Base-by-base conservation (phyloP, 2,329 filamentous ascomycete species). In the Colletotrichum gigasporum region DNA sequence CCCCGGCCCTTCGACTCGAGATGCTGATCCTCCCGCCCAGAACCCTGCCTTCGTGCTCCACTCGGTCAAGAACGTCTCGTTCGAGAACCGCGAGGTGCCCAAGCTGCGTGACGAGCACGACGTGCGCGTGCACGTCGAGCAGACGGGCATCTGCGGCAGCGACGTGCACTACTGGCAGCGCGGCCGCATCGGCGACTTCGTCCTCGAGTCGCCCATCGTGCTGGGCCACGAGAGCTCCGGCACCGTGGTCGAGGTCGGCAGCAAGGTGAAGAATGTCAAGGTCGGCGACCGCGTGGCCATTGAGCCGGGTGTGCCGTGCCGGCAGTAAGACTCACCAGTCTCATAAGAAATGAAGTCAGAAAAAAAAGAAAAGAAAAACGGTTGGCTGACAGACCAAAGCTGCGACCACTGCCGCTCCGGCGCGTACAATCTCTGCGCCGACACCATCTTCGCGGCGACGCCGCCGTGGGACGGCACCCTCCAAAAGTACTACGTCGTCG, bases 381-480 rank as follows among this genome's bases (percentile, higher is more conserved):
- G n/a, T n/a, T n/a, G n/a, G 8, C 59, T 66, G 9, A 66, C 47
- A 64, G 4, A 3, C 2, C 68, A 75, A 63, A 71, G 75, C 28
- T 84, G 83, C 70, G 72, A 78, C 39, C 72, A 75, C 57, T 85
- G 82, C 68, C 75, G 77, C 4, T 57, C 65, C 0, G 81, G 80
- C 3, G 39, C 51, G 3, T 82, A 82, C 69, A 78, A 82, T 41
- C 70, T 82, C 1, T 79, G 80, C 65, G 69, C 72, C 0, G 74
- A 82, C 37, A 84, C 76, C 1, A 70, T 80, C 5, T 85, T 86
- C 61, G 83, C 83, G 7, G 83, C 82, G 0, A 82, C 79, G 0
- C 83, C 83, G 0, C 83, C 83, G 0, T 77, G 78, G 60, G 77
- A 84, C 55, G 83, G 83, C 2, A 84, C 82, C 0, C 72, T 87